phyloP scores from a whole-genome alignment of 345 rosid genomes.

The Alliaria petiolata region DNA sequence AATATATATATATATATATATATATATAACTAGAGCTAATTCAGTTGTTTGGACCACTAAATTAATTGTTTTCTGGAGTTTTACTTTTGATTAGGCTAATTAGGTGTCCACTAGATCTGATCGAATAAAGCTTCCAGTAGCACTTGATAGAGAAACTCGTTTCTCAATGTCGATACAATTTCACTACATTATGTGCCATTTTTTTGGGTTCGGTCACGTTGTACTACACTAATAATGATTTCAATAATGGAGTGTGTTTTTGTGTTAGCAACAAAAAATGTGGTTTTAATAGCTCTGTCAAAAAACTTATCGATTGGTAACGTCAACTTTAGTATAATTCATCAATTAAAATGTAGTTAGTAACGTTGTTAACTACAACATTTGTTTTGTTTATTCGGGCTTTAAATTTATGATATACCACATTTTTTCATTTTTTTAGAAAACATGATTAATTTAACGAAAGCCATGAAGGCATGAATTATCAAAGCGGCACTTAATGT shows the following conservation, averaged over 20 bases:
- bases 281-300: background rate
- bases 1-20: background rate
- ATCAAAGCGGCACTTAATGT: background rate
- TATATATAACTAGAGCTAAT: background rate
- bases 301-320: background rate
- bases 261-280: background rate
- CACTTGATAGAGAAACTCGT: background rate
- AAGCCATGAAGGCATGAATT: background rate
- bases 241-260: background rate
- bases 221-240: background rate
- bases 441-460: background rate
- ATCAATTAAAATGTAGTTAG: background rate
- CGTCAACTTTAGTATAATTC: background rate
- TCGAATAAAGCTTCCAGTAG: background rate
- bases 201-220: too few relatives aligned
- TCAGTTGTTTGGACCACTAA: background rate
- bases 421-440: background rate
- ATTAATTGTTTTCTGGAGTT: background rate
- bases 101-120: background rate
- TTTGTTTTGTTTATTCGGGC: background rate
- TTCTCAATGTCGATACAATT: background rate
- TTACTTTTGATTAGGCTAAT: background rate
- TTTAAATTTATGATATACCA: background rate
- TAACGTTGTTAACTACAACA: background rate
- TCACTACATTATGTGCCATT: background rate